Conservation (phyloP, 495 filamentous ascomycete genomes). For the Sordaria brevicollis region DNA sequence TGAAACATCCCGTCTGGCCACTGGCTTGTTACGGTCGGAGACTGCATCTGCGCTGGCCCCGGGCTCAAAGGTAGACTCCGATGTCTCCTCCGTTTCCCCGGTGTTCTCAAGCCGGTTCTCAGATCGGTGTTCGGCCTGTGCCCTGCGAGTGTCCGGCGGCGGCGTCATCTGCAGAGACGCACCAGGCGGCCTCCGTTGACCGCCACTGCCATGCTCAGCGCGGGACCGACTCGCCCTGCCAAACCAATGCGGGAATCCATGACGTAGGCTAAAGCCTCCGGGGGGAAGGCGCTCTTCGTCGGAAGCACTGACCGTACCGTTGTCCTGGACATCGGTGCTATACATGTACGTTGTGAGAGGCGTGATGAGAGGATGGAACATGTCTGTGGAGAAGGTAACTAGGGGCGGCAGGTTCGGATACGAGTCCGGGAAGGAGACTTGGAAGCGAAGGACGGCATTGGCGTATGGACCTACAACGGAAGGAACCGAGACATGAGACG, state of each 20-base stretch:
- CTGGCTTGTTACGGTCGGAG: slow-evolving; percentile 2
- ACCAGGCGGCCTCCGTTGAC: slow-evolving; percentile 14
- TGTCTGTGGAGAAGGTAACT: slow-evolving; percentile 78
- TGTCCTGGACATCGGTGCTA: slow-evolving; percentile 58
- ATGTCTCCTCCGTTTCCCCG: neutral
- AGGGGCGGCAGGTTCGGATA: slow-evolving; percentile 75
- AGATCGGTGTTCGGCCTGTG: slow-evolving; percentile 2
- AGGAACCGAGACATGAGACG: slow-evolving; percentile 28
- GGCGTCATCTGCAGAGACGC: slow-evolving; percentile 22
- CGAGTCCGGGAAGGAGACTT: slow-evolving; percentile 70
- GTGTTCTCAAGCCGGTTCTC: neutral
- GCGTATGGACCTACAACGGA: slow-evolving; percentile 56
- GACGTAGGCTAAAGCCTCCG: slow-evolving; percentile 75
- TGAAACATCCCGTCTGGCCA: slow-evolving; percentile 24
- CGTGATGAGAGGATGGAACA: slow-evolving; percentile 89
- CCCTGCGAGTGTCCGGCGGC: neutral
- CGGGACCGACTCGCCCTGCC: slow-evolving; percentile 22
- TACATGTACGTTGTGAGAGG: slow-evolving; percentile 87
- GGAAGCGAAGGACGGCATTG: slow-evolving; percentile 78
- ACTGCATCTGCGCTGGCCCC: slow-evolving; percentile 3
- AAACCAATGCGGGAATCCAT: slow-evolving; percentile 89
- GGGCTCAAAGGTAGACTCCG: neutral
- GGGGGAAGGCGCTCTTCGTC: slow-evolving; percentile 76
- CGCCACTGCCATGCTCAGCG: neutral
- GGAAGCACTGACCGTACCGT: slow-evolving; percentile 64